Percentiles rank a stretch among this genome's conserved stretches.
Evolutionary conservation across 768 basidiomycete genomes (phyloP).

Genomic region (Mycena maculata): DNA sequence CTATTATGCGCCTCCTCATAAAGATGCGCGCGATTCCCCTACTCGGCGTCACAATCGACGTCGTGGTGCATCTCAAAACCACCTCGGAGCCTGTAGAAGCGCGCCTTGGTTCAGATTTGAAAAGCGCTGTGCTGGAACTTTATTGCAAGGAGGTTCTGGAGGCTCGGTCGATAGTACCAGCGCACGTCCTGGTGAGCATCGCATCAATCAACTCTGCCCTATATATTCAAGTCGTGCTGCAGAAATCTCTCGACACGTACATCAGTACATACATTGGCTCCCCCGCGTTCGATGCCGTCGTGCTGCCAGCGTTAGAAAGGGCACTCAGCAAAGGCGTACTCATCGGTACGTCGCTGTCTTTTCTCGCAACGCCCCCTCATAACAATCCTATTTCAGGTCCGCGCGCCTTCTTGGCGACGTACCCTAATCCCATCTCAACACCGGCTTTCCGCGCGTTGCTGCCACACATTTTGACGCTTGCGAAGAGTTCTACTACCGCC

Average conservation of each 20-base stretch:
- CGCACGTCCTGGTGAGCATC: slow-evolving; percentile 66
- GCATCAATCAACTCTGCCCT: background rate
- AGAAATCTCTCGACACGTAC: slow-evolving; percentile 20
- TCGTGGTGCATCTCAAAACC: slow-evolving; percentile 75
- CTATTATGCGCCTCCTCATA: slow-evolving; percentile 42
- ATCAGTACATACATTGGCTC: slow-evolving; percentile 55
- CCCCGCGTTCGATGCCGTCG: slow-evolving; percentile 24
- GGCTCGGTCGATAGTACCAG: slow-evolving; percentile 70
- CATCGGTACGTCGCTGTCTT: slow-evolving; percentile 12
- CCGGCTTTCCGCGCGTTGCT: slow-evolving; percentile 25
- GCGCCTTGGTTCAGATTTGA: slow-evolving; percentile 7
- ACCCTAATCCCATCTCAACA: slow-evolving; percentile 24
- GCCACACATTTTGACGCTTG: slow-evolving; percentile 28
- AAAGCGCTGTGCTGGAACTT: slow-evolving; percentile 69
- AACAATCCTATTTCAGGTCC: slow-evolving; percentile 21
- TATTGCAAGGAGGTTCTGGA: slow-evolving; percentile 74
- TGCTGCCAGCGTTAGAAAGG: slow-evolving; percentile 28
- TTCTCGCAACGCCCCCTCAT: background rate
- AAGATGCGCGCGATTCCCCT: slow-evolving; percentile 53
- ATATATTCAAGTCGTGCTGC: background rate
- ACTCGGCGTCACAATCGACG: slow-evolving; percentile 76
- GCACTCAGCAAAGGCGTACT: slow-evolving; percentile 21
- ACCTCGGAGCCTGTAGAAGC: slow-evolving; percentile 60
- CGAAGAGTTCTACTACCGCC: slow-evolving; percentile 30
- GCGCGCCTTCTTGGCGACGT: slow-evolving; percentile 26